Evolutionary conservation across 768 basidiomycete genomes (phyloP), one percentile per base, ranked within the genome.

Genomic region (Lactifluus echinatus): DNA sequence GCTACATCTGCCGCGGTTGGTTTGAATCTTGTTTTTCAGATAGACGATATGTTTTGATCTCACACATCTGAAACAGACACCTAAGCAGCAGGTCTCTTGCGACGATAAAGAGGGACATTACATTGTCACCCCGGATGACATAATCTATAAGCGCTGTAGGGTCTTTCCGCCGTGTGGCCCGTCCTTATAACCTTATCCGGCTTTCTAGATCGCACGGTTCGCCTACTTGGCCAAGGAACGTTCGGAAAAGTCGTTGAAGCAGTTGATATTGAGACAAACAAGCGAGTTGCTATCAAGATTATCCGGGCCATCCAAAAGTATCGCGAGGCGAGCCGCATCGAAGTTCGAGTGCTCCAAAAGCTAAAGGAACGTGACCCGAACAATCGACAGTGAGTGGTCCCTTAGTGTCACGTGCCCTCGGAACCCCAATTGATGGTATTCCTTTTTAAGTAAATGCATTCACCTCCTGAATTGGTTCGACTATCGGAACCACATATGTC

Each of bases 81-180:
- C 84, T 63, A 89, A 85, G 68, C 80, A 75, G 17, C 73, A 80
- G 60, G 76, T 82, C 49, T 74, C 89, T 54, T 96, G 92, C 74
- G 93, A 96, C 70, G 96, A 99, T 76, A 89, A 95, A 73, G 96
- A 99, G 69, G 96, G 96, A 14, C 96, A 99, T 75, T 99, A 94
- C 72, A 94, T 98, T 67, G 89, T 98, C 69, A 83, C 85, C 58
- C 83, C 87, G 50, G 90, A 92, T 71, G 94, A 93, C 73, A 78
- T 92, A 66, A 89, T 99, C 60, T 79, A 84, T 68, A 78, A 79
- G 64, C 86, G 89, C 65, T 95, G 94, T 91, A 72, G 85, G 76
- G 24, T 23, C 53, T 26, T 24, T 53, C 45, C 50, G 8, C 19
- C 23, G 21, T n/a, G 24, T 31, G 15, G 14, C n/a, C 24, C 10